These are phyloP conservation scores for Echria macrotheca DNA, from an alignment of 495 filamentous ascomycete species.

Conservation along the genomic window DNA sequence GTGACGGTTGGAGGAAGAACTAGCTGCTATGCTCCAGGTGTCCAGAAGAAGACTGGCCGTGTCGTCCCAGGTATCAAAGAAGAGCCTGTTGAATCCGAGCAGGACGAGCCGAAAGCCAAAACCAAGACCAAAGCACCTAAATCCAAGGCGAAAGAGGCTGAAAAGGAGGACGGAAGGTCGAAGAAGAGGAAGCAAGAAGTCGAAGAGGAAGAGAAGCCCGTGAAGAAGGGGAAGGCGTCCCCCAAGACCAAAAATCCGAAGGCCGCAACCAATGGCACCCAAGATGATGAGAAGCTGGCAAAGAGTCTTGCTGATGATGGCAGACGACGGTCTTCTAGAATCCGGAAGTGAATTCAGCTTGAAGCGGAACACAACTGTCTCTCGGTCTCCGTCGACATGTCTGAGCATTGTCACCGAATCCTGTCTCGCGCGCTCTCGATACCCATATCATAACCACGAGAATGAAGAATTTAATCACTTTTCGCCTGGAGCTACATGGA, in stretches of 20 bases:
- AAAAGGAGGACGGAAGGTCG: not conserved
- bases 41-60: slow-evolving; percentile 69
- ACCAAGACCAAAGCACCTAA: slow-evolving; percentile 9
- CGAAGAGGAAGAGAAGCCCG: slow-evolving; percentile 9
- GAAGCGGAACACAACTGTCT: no score
- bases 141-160: not conserved
- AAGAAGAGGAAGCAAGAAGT: slow-evolving; percentile 13
- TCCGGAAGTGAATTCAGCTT: slow-evolving; percentile 16
- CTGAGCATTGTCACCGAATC: not conserved
- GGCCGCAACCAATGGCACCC: slow-evolving; percentile 8
- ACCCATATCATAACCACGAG: no score
- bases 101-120: slow-evolving; percentile 20
- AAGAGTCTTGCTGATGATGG: slow-evolving; percentile 12
- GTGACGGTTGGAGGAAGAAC: slow-evolving; percentile 85
- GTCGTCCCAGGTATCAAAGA: slow-evolving; percentile 31
- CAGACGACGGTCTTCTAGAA: slow-evolving; percentile 34
- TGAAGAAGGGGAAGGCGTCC: slow-evolving; percentile 1
- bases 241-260: slow-evolving; percentile 14
- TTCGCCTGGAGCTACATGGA: no score
- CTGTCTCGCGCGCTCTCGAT: not conserved
- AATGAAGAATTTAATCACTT: no score
- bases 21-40: slow-evolving; percentile 73
- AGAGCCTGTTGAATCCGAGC: slow-evolving; percentile 23
- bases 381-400: no score
- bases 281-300: slow-evolving; percentile 7